phyloP scores from a whole-genome alignment of 192 early-diverging fungal genomes.

The Coemansia umbellata region DNA sequence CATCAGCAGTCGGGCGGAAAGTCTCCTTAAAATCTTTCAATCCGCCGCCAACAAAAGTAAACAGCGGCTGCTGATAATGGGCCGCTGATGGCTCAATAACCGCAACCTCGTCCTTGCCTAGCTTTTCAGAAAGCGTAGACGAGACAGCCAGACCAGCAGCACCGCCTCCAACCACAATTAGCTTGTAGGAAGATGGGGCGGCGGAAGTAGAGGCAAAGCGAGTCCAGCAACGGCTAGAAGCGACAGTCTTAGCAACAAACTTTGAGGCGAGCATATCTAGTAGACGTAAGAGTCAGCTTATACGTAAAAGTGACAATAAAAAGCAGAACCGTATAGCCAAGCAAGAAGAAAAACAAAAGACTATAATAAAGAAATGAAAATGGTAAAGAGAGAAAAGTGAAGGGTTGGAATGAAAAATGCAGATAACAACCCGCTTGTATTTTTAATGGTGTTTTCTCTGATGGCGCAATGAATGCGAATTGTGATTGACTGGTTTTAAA shows the following conservation, averaged over 20 bases:
- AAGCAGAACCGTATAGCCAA: neutral
- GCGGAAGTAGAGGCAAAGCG: conserved; percentile 34
- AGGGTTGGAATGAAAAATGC: neutral
- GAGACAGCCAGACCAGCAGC: conserved; percentile 59
- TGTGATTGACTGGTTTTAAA: no score
- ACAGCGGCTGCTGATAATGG: conserved; percentile 86
- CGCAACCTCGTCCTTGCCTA: conserved; percentile 66
- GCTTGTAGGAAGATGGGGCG: conserved; percentile 41
- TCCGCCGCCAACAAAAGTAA: conserved; percentile 87
- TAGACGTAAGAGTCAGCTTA: no score
- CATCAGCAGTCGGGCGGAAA: conserved; percentile 58
- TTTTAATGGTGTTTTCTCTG: no score
- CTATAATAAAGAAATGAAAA: no score
- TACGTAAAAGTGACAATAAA: neutral
- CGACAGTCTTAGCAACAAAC: conserved; percentile 13
- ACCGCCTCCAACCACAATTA: conserved; percentile 54
- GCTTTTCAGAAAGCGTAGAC: conserved; percentile 59
- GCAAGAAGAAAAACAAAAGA: conserved; percentile 2
- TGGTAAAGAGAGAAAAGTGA: neutral
- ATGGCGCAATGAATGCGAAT: no score
- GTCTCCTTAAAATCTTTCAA: conserved; percentile 74
- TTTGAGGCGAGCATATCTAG: conserved; percentile 35
- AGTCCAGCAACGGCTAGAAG: conserved; percentile 13
- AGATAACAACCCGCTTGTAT: no score
- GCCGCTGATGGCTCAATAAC: conserved; percentile 67